phyloP scores from a whole-genome alignment of 2,329 filamentous ascomycete species.

The Aspergillus sergii region DNA sequence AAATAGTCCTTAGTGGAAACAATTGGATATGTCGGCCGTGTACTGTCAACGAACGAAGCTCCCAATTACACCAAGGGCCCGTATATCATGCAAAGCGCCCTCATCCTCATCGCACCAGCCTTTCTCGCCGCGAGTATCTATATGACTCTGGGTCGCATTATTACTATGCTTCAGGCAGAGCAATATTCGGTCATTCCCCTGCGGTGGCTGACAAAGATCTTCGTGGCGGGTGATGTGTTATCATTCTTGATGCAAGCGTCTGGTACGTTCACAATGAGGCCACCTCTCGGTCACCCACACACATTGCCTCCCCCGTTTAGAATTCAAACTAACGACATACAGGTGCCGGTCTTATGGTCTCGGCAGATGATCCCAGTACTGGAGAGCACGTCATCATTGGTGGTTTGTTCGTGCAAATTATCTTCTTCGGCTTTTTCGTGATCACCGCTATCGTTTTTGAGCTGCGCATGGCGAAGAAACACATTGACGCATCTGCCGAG shows the following conservation, averaged over 20 bases:
- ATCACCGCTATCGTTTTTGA: conserved; percentile 30
- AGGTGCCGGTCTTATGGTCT: conserved; percentile 33
- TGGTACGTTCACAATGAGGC: conserved; percentile 13
- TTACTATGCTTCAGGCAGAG: conserved; percentile 29
- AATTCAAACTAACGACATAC: conserved; percentile 3
- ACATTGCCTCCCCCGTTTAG: no score
- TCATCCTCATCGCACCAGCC: conserved; percentile 32
- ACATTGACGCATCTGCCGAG: conserved; percentile 24
- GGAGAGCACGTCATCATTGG: conserved; percentile 33
- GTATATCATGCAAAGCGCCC: conserved; percentile 31
- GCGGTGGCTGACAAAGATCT: conserved; percentile 32
- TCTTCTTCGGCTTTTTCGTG: conserved; percentile 34
- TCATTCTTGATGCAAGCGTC: conserved; percentile 38
- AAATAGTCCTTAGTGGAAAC: conserved; percentile 47
- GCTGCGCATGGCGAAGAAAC: conserved; percentile 31
- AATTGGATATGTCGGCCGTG: conserved; percentile 56
- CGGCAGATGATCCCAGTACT: conserved; percentile 14
- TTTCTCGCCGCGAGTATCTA: conserved; percentile 34
- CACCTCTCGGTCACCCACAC: no score
- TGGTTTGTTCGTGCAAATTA: conserved; percentile 35
- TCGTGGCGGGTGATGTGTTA: conserved; percentile 35
- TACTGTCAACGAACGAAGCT: conserved; percentile 43
- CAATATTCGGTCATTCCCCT: conserved; percentile 23
- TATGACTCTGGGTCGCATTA: conserved; percentile 34
- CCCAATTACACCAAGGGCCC: conserved; percentile 29